These are phyloP conservation scores for Naganishia albida DNA, from an alignment of 1,284 basidiomycete genomes.

Conservation along the genomic window DNA sequence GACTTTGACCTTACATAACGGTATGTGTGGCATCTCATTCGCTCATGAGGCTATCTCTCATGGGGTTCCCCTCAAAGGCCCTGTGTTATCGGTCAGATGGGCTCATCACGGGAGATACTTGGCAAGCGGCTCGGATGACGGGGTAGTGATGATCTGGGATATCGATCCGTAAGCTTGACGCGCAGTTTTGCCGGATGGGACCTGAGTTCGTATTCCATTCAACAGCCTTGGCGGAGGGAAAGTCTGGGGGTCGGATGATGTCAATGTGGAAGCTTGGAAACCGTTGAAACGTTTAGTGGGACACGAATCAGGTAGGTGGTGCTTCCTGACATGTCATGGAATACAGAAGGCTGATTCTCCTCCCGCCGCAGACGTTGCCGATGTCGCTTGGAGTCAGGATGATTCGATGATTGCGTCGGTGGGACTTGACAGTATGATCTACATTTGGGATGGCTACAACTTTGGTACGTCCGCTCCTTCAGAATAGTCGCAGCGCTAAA, in stretches of 20 bases:
- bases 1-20: constrained; percentile 90
- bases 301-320: constrained; percentile 76
- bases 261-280: constrained; percentile 98
- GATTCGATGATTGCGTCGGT: constrained; percentile 92
- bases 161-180: constrained; percentile 77
- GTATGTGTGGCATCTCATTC: constrained; percentile 44
- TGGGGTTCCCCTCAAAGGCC: constrained; percentile 56
- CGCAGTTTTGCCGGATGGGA: neutral
- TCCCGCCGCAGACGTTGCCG: constrained; percentile 74
- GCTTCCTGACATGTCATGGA: neutral
- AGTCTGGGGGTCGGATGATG: constrained; percentile 87
- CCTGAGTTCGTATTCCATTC: neutral
- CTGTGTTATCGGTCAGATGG: constrained; percentile 93
- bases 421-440: constrained; percentile 84
- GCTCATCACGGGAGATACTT: constrained; percentile 90
- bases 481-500: neutral
- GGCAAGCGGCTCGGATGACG: constrained; percentile 94
- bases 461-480: constrained; percentile 61
- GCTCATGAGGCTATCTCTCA: neutral
- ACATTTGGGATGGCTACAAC: constrained; percentile 89
- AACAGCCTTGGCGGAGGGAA: constrained; percentile 73
- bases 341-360: neutral
- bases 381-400: constrained; percentile 90
- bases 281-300: constrained; percentile 86
- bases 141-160: constrained; percentile 95